Evolutionary conservation across 2,329 filamentous ascomycete species (phyloP).

Genomic region (Aspergillus sp.): DNA sequence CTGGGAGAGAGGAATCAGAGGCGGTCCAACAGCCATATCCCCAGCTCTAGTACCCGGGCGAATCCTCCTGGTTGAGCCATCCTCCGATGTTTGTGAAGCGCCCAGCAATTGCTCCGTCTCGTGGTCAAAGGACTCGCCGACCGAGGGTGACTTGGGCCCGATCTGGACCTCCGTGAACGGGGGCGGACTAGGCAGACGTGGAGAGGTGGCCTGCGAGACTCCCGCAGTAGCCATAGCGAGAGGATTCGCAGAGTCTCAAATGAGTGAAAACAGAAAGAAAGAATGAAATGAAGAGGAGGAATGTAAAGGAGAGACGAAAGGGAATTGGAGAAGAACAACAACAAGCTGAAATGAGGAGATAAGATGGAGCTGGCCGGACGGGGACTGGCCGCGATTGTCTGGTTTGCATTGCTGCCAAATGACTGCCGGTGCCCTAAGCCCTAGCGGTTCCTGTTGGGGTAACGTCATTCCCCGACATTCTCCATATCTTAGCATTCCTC

Average conservation of each 20-base stretch:
- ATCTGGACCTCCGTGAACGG: slow-evolving; percentile 94
- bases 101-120: slow-evolving; percentile 59
- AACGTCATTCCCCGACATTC: slow-evolving; percentile 24
- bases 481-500: background rate
- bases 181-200: slow-evolving; percentile 90
- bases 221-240: slow-evolving; percentile 47
- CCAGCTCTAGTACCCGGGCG: slow-evolving; percentile 87
- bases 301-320: background rate
- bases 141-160: slow-evolving; percentile 72
- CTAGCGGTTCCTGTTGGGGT: slow-evolving; percentile 26
- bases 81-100: slow-evolving; percentile 61
- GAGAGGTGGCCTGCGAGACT: slow-evolving; percentile 69
- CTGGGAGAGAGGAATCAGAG: slow-evolving; percentile 80
- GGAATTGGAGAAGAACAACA: slow-evolving; percentile 10
- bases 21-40: slow-evolving; percentile 91
- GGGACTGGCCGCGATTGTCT: slow-evolving; percentile 18
- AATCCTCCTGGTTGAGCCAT: slow-evolving; percentile 79
- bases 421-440: slow-evolving; percentile 39
- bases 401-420: slow-evolving; percentile 18
- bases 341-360: slow-evolving; percentile 14
- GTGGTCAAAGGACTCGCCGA: slow-evolving; percentile 62
- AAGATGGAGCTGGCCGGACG: slow-evolving; percentile 13
- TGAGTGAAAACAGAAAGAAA: slow-evolving; percentile 13
- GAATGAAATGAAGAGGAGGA: background rate
- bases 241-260: slow-evolving; percentile 9